phyloP scores from a whole-genome alignment of 176 grass and related monocot genomes.

The Avena insularis region DNA sequence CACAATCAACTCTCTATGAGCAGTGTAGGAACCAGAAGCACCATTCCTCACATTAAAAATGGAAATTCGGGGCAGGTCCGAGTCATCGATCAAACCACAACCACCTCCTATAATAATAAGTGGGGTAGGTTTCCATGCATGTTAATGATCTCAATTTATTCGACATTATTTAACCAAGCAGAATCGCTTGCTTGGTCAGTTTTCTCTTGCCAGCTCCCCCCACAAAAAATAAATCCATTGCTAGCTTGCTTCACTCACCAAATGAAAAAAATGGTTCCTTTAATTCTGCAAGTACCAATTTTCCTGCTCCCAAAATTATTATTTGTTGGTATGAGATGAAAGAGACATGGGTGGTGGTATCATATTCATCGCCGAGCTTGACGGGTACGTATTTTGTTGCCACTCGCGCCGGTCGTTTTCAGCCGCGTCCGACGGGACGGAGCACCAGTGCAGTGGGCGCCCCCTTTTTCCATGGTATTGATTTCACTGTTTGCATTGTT shows the following conservation, averaged over 20 bases:
- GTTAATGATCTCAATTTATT: conserved; percentile 40
- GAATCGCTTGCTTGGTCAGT: background rate
- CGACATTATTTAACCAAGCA: background rate
- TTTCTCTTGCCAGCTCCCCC: background rate
- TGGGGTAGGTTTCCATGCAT: conserved; percentile 34
- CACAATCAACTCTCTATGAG: conserved; percentile 29
- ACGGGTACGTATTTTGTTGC: conserved; percentile 12
- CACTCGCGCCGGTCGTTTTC: background rate
- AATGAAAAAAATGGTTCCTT: background rate
- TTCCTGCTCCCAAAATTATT: background rate
- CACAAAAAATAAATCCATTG: background rate
- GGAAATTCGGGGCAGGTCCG: background rate
- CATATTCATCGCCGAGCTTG: conserved; percentile 33
- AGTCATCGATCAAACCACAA: conserved; percentile 12
- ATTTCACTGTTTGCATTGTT: background rate
- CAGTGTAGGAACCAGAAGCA: background rate
- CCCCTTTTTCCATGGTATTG: too few relatives aligned
- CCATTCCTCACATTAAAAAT: background rate
- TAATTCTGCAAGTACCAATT: background rate
- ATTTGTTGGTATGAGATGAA: background rate
- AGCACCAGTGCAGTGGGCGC: conserved; percentile 13
- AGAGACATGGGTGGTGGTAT: conserved; percentile 7
- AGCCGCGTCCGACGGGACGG: background rate
- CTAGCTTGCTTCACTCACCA: conserved; percentile 24
- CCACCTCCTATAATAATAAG: conserved; percentile 3